Evolutionary conservation across 805 yeast species (phyloP).

Genomic region (Candida patagonica): DNA sequence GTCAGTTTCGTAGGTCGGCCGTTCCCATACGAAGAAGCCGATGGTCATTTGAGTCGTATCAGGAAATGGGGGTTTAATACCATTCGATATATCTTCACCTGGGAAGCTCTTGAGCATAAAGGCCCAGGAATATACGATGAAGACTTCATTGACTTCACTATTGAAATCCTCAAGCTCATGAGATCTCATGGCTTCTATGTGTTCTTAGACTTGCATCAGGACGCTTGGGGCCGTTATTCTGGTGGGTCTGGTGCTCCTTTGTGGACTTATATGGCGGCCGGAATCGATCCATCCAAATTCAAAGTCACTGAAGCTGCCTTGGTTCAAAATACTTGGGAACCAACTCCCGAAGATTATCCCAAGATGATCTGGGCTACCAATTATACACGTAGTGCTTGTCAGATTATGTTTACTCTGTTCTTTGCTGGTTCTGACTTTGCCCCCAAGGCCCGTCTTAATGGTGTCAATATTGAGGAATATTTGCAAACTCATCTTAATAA

Average conservation of each 20-base stretch:
- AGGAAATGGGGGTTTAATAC: constrained; percentile 76
- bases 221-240: constrained; percentile 82
- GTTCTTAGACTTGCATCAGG: constrained; percentile 84
- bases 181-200: constrained; percentile 63
- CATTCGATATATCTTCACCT: constrained; percentile 67
- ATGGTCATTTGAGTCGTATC: constrained; percentile 55
- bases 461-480: constrained; percentile 66
- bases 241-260: constrained; percentile 94
- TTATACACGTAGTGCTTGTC: constrained; percentile 61
- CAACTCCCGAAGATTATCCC: constrained; percentile 52
- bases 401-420: constrained; percentile 81
- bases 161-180: constrained; percentile 50
- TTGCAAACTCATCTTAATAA: constrained; percentile 53
- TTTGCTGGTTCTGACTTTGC: constrained; percentile 70
- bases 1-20: constrained; percentile 77
- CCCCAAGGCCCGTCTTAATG: constrained; percentile 65
- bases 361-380: constrained; percentile 93
- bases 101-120: constrained; percentile 86
- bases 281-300: constrained; percentile 65
- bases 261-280: constrained; percentile 91
- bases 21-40: constrained; percentile 64
- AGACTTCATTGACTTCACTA: constrained; percentile 62
- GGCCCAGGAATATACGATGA: constrained; percentile 81
- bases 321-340: constrained; percentile 47
- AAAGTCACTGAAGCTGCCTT: constrained; percentile 68